A percentile compares a stretch with the other conserved stretches of the same genome.
Conservation (phyloP, 2,329 filamentous ascomycete species). For the Westerdykella aurantiaca region DNA sequence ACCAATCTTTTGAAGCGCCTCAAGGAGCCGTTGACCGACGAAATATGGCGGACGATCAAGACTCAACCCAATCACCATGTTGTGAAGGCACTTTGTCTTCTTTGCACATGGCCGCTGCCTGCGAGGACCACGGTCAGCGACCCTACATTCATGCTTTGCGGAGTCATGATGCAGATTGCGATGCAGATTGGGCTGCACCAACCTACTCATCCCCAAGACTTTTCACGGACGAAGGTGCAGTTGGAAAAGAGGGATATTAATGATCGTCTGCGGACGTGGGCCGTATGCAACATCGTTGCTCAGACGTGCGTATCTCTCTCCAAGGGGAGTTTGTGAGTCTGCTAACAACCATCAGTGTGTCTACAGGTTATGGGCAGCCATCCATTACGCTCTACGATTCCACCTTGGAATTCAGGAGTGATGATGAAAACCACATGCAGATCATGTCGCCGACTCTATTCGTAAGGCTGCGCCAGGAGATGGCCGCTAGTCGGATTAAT, state of each 20-base stretch:
- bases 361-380: conserved; percentile 78
- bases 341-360: conserved; percentile 49
- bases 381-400: conserved; percentile 72
- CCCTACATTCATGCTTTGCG: conserved; percentile 73
- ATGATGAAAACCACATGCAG: conserved; percentile 35
- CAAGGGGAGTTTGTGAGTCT: neutral
- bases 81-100: conserved; percentile 71
- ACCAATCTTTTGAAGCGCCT: conserved; percentile 61
- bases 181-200: conserved; percentile 78
- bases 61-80: conserved; percentile 75
- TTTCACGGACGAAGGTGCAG: conserved; percentile 68
- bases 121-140: conserved; percentile 76
- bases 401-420: conserved; percentile 50
- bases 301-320: conserved; percentile 50
- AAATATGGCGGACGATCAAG: conserved; percentile 73
- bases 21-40: conserved; percentile 58
- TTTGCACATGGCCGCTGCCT: conserved; percentile 77
- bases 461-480: conserved; percentile 34
- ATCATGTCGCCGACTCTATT: conserved; percentile 33
- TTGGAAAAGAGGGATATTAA: conserved; percentile 73
- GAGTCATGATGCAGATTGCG: conserved; percentile 81
- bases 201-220: conserved; percentile 76
- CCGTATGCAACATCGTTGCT: conserved; percentile 77
- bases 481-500: conserved; percentile 36
- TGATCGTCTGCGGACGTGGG: conserved; percentile 75